phyloP scores from a whole-genome alignment of 179 eudicot genomes.

The Kewa caespitosa region DNA sequence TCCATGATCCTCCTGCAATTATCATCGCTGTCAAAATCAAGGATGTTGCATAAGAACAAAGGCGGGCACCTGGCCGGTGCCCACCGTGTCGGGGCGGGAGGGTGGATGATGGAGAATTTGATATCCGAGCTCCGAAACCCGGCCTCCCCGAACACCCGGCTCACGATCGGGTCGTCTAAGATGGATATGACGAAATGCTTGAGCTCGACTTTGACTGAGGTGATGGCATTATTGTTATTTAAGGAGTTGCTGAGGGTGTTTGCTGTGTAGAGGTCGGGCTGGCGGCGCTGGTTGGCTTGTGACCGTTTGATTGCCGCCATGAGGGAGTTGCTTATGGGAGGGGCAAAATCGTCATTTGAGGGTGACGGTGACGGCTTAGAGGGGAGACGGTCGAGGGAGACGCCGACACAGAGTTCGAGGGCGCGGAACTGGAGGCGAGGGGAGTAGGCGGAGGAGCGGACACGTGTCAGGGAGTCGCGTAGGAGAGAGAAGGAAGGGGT shows the following conservation, averaged over 20 bases:
- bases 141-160: slow-evolving; percentile 83
- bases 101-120: slow-evolving; percentile 58
- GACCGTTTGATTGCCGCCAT: slow-evolving; percentile 92
- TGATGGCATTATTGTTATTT: slow-evolving; percentile 26
- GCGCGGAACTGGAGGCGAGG: slow-evolving; percentile 80
- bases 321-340: slow-evolving; percentile 82
- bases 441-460: slow-evolving; percentile 54
- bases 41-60: slow-evolving; percentile 49
- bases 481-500: slow-evolving; percentile 60
- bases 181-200: slow-evolving; percentile 74
- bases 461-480: slow-evolving; percentile 74
- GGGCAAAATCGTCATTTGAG: slow-evolving; percentile 41
- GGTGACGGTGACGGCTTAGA: slow-evolving; percentile 25
- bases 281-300: slow-evolving; percentile 87
- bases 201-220: slow-evolving; percentile 65
- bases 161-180: slow-evolving; percentile 88
- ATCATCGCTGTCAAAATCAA: slow-evolving; percentile 40
- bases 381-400: slow-evolving; percentile 70
- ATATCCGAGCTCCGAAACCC: slow-evolving; percentile 74
- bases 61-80: slow-evolving; percentile 49
- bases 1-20: slow-evolving; percentile 50
- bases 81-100: slow-evolving; percentile 30
- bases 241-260: slow-evolving; percentile 41
- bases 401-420: slow-evolving; percentile 69
- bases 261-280: slow-evolving; percentile 89